phyloP scores from a whole-genome alignment of 345 rosid species.

The Eucalyptus tenuipes region DNA sequence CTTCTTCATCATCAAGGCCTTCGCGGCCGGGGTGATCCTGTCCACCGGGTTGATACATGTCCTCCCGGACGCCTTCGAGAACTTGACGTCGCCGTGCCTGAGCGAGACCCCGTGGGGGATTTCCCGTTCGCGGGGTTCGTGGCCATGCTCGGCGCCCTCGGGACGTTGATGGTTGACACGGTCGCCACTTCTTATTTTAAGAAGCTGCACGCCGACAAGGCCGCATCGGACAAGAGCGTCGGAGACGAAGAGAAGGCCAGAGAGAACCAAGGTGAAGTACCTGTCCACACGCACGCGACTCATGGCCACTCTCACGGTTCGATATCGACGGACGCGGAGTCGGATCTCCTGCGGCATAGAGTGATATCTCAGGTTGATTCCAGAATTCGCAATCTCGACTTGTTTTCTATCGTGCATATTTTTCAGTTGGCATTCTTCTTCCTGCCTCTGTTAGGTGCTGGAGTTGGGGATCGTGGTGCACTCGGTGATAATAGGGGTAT shows the following conservation, averaged over 20 bases:
- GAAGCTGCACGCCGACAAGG: conserved; percentile 7
- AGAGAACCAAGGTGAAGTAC: conserved; percentile 3
- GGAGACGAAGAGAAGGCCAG: conserved; percentile 1
- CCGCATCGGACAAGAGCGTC: background rate
- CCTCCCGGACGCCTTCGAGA: conserved; percentile 69
- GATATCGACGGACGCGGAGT: conserved; percentile 10
- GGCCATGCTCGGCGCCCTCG: conserved; percentile 59
- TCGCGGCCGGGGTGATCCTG: conserved; percentile 69
- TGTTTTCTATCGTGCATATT: background rate
- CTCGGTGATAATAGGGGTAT: conserved; percentile 55
- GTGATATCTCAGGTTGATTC: conserved; percentile 20
- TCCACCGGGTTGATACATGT: conserved; percentile 82
- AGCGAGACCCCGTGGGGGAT: conserved; percentile 50
- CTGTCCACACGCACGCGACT: conserved; percentile 9
- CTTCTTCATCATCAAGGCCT: conserved; percentile 48
- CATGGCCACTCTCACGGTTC: conserved; percentile 28
- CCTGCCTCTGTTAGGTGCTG: conserved; percentile 16
- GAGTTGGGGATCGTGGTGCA: conserved; percentile 71
- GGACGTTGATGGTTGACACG: conserved; percentile 53
- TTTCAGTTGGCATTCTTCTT: background rate
- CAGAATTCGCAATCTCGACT: conserved; percentile 13
- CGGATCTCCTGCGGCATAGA: conserved; percentile 15
- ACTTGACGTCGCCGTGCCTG: conserved; percentile 45
- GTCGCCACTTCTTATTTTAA: conserved; percentile 34
- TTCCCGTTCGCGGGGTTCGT: conserved; percentile 75